These are phyloP conservation scores for Plectranthus barbatus DNA, from an alignment of 257 asterid genomes.

Conservation along the genomic window DNA sequence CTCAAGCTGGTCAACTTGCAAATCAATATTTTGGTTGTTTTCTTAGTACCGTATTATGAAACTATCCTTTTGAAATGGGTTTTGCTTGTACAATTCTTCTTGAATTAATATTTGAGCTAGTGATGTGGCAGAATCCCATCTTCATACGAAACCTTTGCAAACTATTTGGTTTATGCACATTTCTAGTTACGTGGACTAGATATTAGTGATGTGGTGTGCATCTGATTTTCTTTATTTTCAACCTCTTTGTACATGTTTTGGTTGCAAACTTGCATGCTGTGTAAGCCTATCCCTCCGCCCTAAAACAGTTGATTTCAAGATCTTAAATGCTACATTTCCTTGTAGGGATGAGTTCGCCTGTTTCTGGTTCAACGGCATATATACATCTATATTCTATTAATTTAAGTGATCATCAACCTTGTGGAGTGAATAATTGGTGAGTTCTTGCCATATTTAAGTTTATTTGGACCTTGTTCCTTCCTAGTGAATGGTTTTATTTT, in stretches of 20 bases:
- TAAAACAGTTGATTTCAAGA: not conserved
- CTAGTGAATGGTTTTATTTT: not conserved
- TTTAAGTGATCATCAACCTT: not conserved
- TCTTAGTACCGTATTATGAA: not conserved
- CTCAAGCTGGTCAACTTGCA: not conserved
- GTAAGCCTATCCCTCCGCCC: not conserved
- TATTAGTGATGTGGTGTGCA: not conserved
- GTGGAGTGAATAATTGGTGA: slow-evolving; percentile 5
- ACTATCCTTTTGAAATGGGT: not conserved
- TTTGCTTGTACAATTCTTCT: not conserved
- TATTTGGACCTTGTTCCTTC: not conserved
- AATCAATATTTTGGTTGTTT: not conserved
- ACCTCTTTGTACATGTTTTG: not conserved
- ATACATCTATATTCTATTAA: not conserved
- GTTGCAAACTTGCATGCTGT: not conserved
- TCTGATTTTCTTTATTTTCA: not conserved
- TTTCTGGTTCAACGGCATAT: not conserved
- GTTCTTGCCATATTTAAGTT: slow-evolving; percentile 6
- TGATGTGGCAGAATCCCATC: not conserved
- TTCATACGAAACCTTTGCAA: not conserved
- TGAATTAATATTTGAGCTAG: not conserved
- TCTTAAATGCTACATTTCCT: not conserved
- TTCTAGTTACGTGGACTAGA: not conserved
- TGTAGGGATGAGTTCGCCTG: not conserved
- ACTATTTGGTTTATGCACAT: not conserved